Percentiles rank a stretch among this genome's conserved stretches.
These are phyloP conservation scores for Agrostemma githago DNA, from an alignment of 148 eudicot species.

Conservation along the genomic window DNA sequence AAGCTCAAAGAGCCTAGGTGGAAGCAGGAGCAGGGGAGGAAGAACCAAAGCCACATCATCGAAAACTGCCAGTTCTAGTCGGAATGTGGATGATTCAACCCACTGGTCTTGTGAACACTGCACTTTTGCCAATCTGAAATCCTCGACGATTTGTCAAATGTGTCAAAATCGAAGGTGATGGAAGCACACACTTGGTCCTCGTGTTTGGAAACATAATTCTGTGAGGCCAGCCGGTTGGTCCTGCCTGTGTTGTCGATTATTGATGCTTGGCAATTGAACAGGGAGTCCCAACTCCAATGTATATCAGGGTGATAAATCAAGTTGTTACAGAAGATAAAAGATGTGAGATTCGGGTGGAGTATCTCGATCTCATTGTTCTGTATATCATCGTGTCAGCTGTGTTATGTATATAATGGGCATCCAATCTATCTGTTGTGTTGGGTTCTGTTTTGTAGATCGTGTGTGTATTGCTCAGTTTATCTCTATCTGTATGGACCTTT, in stretches of 20 bases:
- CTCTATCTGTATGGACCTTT: slow-evolving; percentile 17
- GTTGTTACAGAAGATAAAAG: slow-evolving; percentile 14
- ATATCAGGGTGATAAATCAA: slow-evolving; percentile 12
- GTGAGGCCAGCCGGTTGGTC: not conserved
- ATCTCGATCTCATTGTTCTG: slow-evolving; percentile 2
- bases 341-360: slow-evolving; percentile 9
- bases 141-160: slow-evolving; percentile 58
- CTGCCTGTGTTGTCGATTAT: slow-evolving; percentile 7
- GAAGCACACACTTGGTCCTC: not conserved
- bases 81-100: slow-evolving; percentile 48
- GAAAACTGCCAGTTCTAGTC: slow-evolving; percentile 47
- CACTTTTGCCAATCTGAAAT: slow-evolving; percentile 64
- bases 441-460: slow-evolving; percentile 18
- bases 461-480: slow-evolving; percentile 17
- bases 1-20: slow-evolving; percentile 54
- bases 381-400: slow-evolving; percentile 16
- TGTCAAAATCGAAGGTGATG: slow-evolving; percentile 61
- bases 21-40: slow-evolving; percentile 43
- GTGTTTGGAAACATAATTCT: not conserved
- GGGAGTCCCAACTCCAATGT: slow-evolving; percentile 6
- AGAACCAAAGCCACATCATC: slow-evolving; percentile 52
- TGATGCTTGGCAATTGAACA: slow-evolving; percentile 8
- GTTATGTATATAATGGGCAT: slow-evolving; percentile 16
- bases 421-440: slow-evolving; percentile 16
- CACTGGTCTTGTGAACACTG: slow-evolving; percentile 87